Evolutionary conservation across 768 basidiomycete genomes (phyloP), one percentile per base, ranked within the genome.

Genomic region (Auriculariales sp.): DNA sequence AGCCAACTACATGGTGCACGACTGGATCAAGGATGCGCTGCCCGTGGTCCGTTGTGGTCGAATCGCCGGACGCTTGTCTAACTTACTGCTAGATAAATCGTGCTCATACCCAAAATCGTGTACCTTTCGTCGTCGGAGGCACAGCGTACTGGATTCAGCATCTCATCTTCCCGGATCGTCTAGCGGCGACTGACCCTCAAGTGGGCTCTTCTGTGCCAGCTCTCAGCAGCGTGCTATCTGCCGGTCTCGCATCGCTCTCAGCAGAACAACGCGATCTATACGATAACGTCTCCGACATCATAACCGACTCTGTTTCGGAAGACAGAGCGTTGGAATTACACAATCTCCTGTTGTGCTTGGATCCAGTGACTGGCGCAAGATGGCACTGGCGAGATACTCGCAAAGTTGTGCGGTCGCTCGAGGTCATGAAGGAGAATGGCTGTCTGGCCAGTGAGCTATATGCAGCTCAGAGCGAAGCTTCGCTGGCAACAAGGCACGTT

Each of bases 101-200:
- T 50, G 81, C 83, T 7, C 78, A 89, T 57, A 54, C 56, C 32
- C 68, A 72, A 52, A 62, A 72, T 3, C 67, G 82, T 51, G 62
- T 97, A 4, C 94, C 95, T 0, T 86, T 99, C 50, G 70, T 94
- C 5, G 92, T 94, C 42, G 95, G 95, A 2, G 95, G 95, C 4
- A 98, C 95, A 2, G 79, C 89, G 3, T 99, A 99, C 61, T 99
- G 93, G 83, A 86, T 94, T 24, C 94, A 99, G 58, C 89, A 99
- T 61, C 78, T 95, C 32, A 68, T 98, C 11, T 97, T 98, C 59
- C 87, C 92, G 0, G 78, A 82, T 58, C 76, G 84, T 22, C 68
- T 92, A 30, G 66, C 64, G 5, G 60, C 56, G 22, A 57, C 63
- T 15, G 55, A 65, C 12, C 49, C 59, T 28, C 22, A 19, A 22